Percentiles rank a stretch among this genome's conserved stretches.
Evolutionary conservation across 441 rosid species (phyloP).

Genomic region (Eugenia klotzschiana): DNA sequence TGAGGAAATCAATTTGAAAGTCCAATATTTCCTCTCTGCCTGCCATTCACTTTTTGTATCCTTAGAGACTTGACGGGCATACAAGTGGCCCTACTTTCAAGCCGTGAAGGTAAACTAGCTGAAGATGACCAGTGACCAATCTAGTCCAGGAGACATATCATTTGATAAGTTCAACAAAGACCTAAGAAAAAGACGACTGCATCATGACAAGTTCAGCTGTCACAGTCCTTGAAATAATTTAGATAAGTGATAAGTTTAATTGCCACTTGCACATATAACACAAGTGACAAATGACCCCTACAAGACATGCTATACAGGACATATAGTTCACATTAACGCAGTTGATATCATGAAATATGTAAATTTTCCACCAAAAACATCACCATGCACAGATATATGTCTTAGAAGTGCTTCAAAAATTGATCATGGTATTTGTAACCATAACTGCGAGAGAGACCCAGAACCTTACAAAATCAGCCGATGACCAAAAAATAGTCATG

Average conservation of each 20-base stretch:
- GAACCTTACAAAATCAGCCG: not conserved
- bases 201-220: not conserved
- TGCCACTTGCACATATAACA: not conserved
- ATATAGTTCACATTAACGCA: not conserved
- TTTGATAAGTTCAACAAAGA: not conserved
- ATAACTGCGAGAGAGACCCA: not conserved
- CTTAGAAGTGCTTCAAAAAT: not conserved
- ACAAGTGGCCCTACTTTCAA: not conserved
- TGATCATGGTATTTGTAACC: not conserved
- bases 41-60: not conserved
- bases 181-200: not conserved
- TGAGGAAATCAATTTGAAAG: not conserved
- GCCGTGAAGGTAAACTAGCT: not conserved
- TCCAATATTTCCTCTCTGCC: not conserved
- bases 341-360: not conserved
- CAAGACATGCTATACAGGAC: not conserved
- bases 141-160: not conserved
- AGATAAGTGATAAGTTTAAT: not conserved
- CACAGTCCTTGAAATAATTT: not conserved
- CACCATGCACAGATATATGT: not conserved
- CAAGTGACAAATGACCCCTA: not conserved
- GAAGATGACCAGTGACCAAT: not conserved
- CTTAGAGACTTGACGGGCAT: not conserved
- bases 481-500: not conserved
- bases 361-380: not conserved